Base-by-base conservation (phyloP, 768 basidiomycete species). In the Kwoniella botswanensis region DNA sequence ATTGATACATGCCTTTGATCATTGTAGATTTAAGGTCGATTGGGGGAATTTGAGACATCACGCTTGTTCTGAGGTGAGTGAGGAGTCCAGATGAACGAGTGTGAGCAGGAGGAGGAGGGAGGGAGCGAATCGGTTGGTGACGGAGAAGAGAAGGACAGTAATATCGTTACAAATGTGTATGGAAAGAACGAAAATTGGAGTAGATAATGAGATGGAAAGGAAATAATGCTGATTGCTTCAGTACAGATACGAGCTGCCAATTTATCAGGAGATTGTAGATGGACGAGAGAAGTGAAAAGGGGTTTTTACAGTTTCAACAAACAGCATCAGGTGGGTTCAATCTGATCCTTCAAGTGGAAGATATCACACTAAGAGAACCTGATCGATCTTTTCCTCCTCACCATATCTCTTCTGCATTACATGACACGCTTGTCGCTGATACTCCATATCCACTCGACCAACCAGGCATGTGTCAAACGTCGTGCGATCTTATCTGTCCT, bases 1-100 rank as follows among this genome's bases (percentile, higher is more conserved):
- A 82, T 88, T 98, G 57, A 85, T 98, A 26, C 97, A 98, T 80
- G 90, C 94, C 88, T 98, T 92, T 81, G 97, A 99, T 83, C 92
- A 96, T 72, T 92, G 93, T 84, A 89, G 90, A 83, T 98, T 98
- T 86, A 92, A 93, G 71, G 92, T 97, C 1, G 90, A 97, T 82
- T 97, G 93, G 94, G 84, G 83, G 58, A 92, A 98, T 84, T 81
- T 98, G 67, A 86, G 93, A 68, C 94, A 97, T 85, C 94, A 97
- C 81, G 97, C 96, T 2, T 99, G 97, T 82, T 94, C 92, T 79
- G 96, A 98, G 89, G 96, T 96, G 74, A 77, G 89, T 75, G 21
- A n/a, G 9, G 6, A 2, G 44, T 46, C 44, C 44, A 18, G 18
- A 18, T 46, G 13, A 41, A 15, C 35, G 41, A 22, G 10, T 53